Conservation (phyloP, 768 basidiomycete genomes). For the Pleurotus giganteus region DNA sequence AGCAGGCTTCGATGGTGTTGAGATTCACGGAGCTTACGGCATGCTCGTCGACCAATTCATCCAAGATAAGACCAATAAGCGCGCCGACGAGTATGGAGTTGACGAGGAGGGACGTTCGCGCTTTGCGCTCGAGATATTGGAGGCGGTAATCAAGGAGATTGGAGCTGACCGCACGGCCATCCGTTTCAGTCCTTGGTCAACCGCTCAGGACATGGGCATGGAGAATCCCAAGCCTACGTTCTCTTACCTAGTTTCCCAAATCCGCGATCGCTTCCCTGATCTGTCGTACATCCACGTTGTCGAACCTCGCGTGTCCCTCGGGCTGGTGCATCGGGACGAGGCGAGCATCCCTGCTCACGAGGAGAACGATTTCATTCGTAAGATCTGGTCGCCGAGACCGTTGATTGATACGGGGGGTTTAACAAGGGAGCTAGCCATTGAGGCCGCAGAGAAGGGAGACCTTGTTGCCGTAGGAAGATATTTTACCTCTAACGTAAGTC, state of each 20-base stretch:
- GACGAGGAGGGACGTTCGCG: slow-evolving; percentile 54
- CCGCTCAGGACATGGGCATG: slow-evolving; percentile 43
- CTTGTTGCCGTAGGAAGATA: slow-evolving; percentile 27
- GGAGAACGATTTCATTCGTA: slow-evolving; percentile 42
- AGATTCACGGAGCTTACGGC: slow-evolving; percentile 44
- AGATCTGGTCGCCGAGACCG: slow-evolving; percentile 40
- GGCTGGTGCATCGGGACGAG: slow-evolving; percentile 7
- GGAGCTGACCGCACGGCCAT: background rate
- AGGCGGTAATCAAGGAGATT: slow-evolving; percentile 24
- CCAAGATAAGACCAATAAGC: slow-evolving; percentile 52
- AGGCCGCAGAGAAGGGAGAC: slow-evolving; percentile 31
- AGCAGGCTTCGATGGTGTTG: background rate
- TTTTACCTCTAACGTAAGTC: slow-evolving; percentile 31
- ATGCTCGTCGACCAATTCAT: slow-evolving; percentile 42
- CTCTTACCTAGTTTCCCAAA: slow-evolving; percentile 39
- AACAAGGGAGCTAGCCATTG: slow-evolving; percentile 35
- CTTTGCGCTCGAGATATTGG: slow-evolving; percentile 51
- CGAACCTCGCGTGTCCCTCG: slow-evolving; percentile 32
- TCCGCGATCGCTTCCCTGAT: slow-evolving; percentile 37
- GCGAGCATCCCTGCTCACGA: slow-evolving; percentile 12
- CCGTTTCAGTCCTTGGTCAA: background rate
- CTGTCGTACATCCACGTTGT: slow-evolving; percentile 52
- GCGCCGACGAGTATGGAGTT: slow-evolving; percentile 62
- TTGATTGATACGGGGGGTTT: slow-evolving; percentile 46
- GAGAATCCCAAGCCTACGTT: slow-evolving; percentile 53